Evolutionary conservation across 306 rosid species (phyloP), one percentile per base, ranked within the genome.

Genomic region (Cucurbita moschata): DNA sequence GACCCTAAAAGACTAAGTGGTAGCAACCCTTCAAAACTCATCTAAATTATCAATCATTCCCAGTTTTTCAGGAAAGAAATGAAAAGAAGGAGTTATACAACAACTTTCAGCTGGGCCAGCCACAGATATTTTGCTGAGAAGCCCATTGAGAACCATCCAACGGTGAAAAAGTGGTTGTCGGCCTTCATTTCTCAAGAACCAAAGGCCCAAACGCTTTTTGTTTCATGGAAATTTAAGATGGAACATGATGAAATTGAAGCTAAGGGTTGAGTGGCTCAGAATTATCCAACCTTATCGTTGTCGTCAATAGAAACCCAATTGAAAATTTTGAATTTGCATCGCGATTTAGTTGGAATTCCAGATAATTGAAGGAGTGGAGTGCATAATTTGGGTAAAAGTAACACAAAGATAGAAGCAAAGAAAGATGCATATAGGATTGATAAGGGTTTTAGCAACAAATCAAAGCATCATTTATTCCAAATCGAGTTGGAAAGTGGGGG

Each of bases 381-480:
- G 35, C 35, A 30, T 30, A 30, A 30, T 30, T 30, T 30, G 35
- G 4, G 35, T 2, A 30, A 30, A 30, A 30, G 2, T 30, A 30
- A 30, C 35, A 30, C 35, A 30, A 3, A 2, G 35, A 30, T 30
- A 30, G 35, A 30, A 30, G 35, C 35, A 30, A 53, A 2, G 23
- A 53, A 53, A 53, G 57, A 53, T 53, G 57, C 57, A 50, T 4
- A 37, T 6, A 37, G 13, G 44, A 61, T 61, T 7, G 18, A 50
- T 13, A 49, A 6, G 54, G 7, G 0, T 4, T 13, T 69, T 0
- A 66, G 44, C 6, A 44, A 66, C n/a, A 69, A 69, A 70, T 47
- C 30, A 49, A 70, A 70, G 74, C 60, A 70, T 49, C 60, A 70
- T 49, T 70, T 50, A 70, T 70, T 70, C 74, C 60, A 51, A 70